Conservation (phyloP, 306 rosid species). For the Styphnolobium japonicum region DNA sequence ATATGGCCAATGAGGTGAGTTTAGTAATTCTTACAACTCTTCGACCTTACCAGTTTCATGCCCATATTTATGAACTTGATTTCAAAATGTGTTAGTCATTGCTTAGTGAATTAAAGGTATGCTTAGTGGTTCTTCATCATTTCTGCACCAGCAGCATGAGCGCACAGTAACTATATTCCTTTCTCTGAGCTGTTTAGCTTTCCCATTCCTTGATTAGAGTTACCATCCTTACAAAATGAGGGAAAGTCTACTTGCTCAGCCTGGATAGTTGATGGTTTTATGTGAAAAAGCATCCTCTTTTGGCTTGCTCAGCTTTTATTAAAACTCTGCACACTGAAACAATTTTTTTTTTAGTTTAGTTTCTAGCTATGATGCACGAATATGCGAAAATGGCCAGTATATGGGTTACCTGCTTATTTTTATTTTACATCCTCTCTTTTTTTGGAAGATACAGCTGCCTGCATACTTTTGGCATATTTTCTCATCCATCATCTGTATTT, state of each 20-base stretch:
- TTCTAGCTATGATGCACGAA: no score
- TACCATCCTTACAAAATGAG: background rate
- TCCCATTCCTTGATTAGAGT: background rate
- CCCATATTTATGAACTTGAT: background rate
- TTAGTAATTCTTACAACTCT: background rate
- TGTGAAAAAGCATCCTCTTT: background rate
- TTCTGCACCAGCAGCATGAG: background rate
- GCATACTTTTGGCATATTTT: no score
- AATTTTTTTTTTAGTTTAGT: background rate
- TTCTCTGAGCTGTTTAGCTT: background rate
- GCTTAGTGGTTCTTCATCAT: background rate
- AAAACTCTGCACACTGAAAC: background rate
- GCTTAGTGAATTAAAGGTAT: background rate
- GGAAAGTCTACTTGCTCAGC: background rate
- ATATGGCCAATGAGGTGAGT: constrained; percentile 93
- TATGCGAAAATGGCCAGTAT: no score
- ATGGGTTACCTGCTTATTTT: no score
- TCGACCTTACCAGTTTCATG: background rate
- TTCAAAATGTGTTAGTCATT: background rate
- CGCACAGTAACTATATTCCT: background rate
- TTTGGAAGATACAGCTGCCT: no score
- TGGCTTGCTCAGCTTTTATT: background rate
- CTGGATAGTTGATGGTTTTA: background rate
- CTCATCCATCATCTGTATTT: no score
- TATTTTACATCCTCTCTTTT: no score